Evolutionary conservation across 805 yeast genomes (phyloP), one percentile per base, ranked within the genome.

Genomic region (Ogataea nonfermentans): DNA sequence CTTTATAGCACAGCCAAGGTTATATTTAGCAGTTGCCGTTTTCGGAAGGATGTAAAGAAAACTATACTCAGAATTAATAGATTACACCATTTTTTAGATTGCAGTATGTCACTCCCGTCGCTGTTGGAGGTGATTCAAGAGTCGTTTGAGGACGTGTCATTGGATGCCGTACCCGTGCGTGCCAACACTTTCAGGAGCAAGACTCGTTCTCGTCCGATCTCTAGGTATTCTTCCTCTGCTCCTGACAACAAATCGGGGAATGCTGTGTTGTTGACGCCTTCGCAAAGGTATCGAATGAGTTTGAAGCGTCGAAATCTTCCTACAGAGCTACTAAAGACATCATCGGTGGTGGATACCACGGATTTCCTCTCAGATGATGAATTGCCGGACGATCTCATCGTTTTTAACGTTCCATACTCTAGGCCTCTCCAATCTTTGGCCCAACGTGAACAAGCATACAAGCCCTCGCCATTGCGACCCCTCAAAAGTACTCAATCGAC

Each of bases 401-500:
- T 81, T 43, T 81, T 66, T 60, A 81, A 82, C 49, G 84, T 82
- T 13, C 89, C 89, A 3, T 60, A 78, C 37, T 70, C 84, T 0
- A 80, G 77, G 33, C 72, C 83, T 0, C 59, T 80, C 13, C 65
- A 58, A 5, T 59, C 70, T 9, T 47, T 67, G 12, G 47, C 64
- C n/a, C 61, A 62, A 13, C 59, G 61, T 33, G 70, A 71, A 46
- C 62, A 57, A 33, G 57, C 59, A 10, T 46, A 62, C 27, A 55
- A 37, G 16, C 44, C 46, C 13, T 48, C 52, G 9, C 8, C 20
- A 12, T 9, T 20, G 24, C 35, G 36, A n/a, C 28, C 41, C 11
- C 13, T 17, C 7, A 5, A 12, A 2, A 29, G 19, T 6, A 16
- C 5, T 13, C 24, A 23, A 14, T 33, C 31, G 15, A 25, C 29